Evolutionary conservation across 2,329 filamentous ascomycete genomes (phyloP), one percentile per base, ranked within the genome.

Genomic region (Thermochaetoides dissita): DNA sequence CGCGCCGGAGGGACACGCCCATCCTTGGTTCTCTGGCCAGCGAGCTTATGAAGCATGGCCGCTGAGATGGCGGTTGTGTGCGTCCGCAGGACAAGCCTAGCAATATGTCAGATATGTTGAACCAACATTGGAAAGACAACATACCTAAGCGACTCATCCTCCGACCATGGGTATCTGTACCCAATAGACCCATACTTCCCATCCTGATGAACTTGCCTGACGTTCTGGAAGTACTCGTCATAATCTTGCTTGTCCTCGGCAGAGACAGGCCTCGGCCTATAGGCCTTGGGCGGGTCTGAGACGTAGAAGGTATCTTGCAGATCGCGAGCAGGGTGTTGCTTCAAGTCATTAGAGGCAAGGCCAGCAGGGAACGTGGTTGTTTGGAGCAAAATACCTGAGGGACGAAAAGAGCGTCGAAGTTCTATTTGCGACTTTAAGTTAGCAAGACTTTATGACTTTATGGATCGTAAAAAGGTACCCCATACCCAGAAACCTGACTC

Each of bases 261-360:
- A 24, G 69, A 66, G 31, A 70, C 66, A 24, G 71, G 65, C 44
- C 71, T 69, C 24, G 82, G 81, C 54, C 66, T 71, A 57, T 88
- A 87, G 33, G 86, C 88, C 44, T 64, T 65, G 46, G 77, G 70
- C 37, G 91, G 91, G 57, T 98, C 88, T 34, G 87, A 87, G 57
- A 96, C 89, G 69, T 61, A 98, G 70, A 96, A 96, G 43, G 91
- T 96, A 58, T 98, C 91, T 71, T 98, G 91, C 52, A 95, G 72
- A 61, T 98, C 91, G 59, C 91, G 85, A 46, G 91, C 91, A 40
- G 91, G 91, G 63, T 98, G 91, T 71, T 98, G 91, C 66, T 47
- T 34, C 9, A 10, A 9, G 7, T 7, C 11, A 36, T 46, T 10
- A 46, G 38, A 30, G 2, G 7, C 3, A 35, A 24, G 17, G 17